Evolutionary conservation across 139 green algal species (phyloP), one percentile per base, ranked within the genome.

Genomic region (Coelastrella sp.): DNA sequence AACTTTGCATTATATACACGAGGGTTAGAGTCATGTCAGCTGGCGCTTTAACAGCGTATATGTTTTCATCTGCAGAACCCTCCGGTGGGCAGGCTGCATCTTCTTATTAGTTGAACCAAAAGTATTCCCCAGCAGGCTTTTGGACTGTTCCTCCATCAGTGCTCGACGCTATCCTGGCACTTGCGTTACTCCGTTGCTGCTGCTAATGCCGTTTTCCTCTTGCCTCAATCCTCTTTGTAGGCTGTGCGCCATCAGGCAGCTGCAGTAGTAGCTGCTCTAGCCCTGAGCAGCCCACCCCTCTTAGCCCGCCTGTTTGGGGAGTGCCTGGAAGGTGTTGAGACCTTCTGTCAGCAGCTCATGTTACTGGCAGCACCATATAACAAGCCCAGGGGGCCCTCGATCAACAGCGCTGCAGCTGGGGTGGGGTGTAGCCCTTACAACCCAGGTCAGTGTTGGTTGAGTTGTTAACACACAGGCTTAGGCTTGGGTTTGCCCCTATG

Each of bases 211-310:
- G 61, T 71, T 71, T 71, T 19, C 61, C 68, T 54, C 78, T 56
- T 32, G 10, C 47, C 4, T 83, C 13, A 7, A 17, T 80, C 47
- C 54, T 47, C 77, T 22, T 10, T 78, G 54, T 61, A 88, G 83
- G 83, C 83, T 0, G 83, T 88, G 54, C 66, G 83, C 0, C 83
- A 88, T 54, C 95, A 97, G 92, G 95, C 96, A 8, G 95, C 95
- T n/a, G 65, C 90, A 6, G 92, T 94, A 0, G 64, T 98, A 77
- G 96, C 94, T 5, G 95, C 95, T 0, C 84, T 98, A 56, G 95
- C 94, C 80, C 92, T 56, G 94, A 93, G 14, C 94, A 97, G 84
- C 92, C 96, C 14, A 82, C 89, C 23, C 86, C 82, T 58, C 91
- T 89, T 98, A 71, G 85, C 82, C 14, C 77, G 80, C 58, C 85